phyloP scores from a whole-genome alignment of 139 green algal genomes.

The Yamagishiella unicocca region DNA sequence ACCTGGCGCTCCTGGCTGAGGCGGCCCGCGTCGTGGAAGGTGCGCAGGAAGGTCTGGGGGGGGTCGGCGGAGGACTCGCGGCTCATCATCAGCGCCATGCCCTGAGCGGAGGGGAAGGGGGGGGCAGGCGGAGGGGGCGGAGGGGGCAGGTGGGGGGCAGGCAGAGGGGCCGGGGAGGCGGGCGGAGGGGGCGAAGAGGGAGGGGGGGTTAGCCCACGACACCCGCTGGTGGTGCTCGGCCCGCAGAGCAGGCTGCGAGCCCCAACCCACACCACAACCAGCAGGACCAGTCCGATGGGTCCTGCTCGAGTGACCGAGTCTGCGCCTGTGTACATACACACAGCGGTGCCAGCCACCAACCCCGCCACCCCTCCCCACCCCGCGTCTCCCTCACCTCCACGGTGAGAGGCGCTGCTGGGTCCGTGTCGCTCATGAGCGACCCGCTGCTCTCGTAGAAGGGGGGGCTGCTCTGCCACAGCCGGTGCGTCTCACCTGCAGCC shows the following conservation, averaged over 20 bases:
- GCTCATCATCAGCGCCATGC: conserved; percentile 72
- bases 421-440: conserved; percentile 78
- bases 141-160: not conserved
- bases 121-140: not conserved
- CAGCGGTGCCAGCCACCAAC: too few relatives aligned
- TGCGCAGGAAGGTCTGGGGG: conserved; percentile 76
- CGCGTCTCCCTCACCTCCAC: not conserved
- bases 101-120: conserved; percentile 38
- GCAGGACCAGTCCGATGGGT: too few relatives aligned
- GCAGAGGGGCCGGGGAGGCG: not conserved
- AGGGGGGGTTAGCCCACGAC: not conserved
- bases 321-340: too few relatives aligned
- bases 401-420: conserved; percentile 38
- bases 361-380: not conserved
- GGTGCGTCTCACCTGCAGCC: conserved; percentile 62
- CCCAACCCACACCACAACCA: not conserved
- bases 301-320: too few relatives aligned
- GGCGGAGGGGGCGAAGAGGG: not conserved
- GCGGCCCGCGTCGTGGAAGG: conserved; percentile 49
- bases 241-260: not conserved
- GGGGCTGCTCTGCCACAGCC: conserved; percentile 89
- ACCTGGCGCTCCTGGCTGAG: conserved; percentile 71
- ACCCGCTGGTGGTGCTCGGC: not conserved
- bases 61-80: conserved; percentile 73
- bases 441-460: conserved; percentile 84